Percentiles rank a stretch among this genome's conserved stretches.
phyloP scores from a whole-genome alignment of 2,329 filamentous ascomycete species.

The Phymatotrichopsis omnivora region DNA sequence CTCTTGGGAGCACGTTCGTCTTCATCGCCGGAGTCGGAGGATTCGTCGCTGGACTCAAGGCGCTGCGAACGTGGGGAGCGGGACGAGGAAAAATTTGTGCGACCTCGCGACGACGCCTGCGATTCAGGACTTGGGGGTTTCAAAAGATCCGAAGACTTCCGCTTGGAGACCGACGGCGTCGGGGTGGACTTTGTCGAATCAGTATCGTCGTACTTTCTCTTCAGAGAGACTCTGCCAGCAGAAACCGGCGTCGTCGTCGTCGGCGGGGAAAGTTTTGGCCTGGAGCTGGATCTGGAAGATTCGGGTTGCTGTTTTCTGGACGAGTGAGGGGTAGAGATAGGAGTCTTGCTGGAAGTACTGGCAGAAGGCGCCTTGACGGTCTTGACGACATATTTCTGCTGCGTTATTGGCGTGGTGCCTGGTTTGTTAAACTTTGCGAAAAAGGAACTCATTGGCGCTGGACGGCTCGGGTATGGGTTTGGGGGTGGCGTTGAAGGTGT shows the following conservation, averaged over 20 bases:
- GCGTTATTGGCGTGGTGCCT: conserved; percentile 25
- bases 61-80: conserved; percentile 26
- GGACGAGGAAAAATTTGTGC: conserved; percentile 15
- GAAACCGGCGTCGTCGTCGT: conserved; percentile 5
- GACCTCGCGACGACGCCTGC: conserved; percentile 5
- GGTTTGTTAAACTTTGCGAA: conserved; percentile 26
- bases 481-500: neutral
- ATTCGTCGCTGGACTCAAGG: conserved; percentile 32
- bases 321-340: too few species aligned
- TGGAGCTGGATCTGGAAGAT: neutral
- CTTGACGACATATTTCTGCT: conserved; percentile 24
- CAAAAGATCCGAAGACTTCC: conserved; percentile 14
- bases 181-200: conserved; percentile 1
- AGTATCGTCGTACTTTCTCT: conserved; percentile 18
- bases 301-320: neutral
- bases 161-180: too few species aligned
- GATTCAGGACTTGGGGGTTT: conserved; percentile 21
- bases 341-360: too few species aligned
- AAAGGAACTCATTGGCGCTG: conserved; percentile 25
- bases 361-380: conserved; percentile 20
- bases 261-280: conserved; percentile 1
- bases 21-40: conserved; percentile 27
- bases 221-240: conserved; percentile 18
- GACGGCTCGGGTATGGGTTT: neutral
- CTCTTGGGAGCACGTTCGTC: conserved; percentile 28